Conservation (phyloP, 2,329 filamentous ascomycete species). For the Epichloe sylvatica region DNA sequence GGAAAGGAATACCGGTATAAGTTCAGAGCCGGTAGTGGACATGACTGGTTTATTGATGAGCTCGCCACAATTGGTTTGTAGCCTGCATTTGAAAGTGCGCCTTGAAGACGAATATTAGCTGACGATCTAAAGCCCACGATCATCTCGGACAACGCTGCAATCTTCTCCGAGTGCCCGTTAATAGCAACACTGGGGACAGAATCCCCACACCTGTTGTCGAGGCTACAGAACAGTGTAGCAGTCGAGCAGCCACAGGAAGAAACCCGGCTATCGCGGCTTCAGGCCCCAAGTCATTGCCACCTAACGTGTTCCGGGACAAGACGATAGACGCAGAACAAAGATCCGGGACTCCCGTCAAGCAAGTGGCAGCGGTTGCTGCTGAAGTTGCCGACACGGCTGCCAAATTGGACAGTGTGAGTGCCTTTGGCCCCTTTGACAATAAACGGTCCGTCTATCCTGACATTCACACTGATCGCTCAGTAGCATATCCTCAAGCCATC, state of each 20-base stretch:
- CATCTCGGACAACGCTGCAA: constrained; percentile 8
- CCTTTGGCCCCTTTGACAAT: background rate
- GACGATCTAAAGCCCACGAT: constrained; percentile 2
- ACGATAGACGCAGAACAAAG: constrained; percentile 8
- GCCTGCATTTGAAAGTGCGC: too few species aligned
- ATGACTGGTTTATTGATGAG: constrained; percentile 60
- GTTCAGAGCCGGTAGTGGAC: constrained; percentile 50
- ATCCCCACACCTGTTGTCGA: constrained; percentile 5
- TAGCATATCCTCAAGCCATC: constrained; percentile 8
- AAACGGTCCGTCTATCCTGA: constrained; percentile 5
- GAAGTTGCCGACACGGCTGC: constrained; percentile 31
- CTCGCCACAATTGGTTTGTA: constrained; percentile 40
- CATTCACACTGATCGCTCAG: constrained; percentile 7
- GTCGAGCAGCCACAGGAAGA: background rate
- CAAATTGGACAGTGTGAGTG: constrained; percentile 19
- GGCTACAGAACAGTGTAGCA: constrained; percentile 3
- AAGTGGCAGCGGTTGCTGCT: constrained; percentile 28
- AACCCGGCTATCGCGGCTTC: background rate
- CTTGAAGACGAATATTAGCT: background rate
- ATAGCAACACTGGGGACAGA: background rate
- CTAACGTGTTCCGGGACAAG: constrained; percentile 13
- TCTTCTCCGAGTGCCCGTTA: constrained; percentile 10
- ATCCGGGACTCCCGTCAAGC: constrained; percentile 24
- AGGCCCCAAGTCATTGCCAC: constrained; percentile 3
- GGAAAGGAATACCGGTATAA: constrained; percentile 59